Evolutionary conservation across 441 rosid genomes (phyloP).

Genomic region (Pelargonium exstipulatum): DNA sequence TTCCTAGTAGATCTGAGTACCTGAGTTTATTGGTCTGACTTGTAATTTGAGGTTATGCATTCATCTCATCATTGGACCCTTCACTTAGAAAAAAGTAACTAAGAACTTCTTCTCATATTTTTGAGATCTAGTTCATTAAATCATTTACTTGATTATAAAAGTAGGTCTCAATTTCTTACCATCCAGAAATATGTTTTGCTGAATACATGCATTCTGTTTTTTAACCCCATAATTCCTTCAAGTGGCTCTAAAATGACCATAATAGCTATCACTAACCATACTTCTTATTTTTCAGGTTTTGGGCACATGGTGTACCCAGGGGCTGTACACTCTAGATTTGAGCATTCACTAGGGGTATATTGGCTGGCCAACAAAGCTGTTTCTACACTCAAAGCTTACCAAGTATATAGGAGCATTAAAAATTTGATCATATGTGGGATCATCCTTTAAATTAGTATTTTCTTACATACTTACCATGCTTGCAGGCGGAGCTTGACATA

Average conservation of each 20-base stretch:
- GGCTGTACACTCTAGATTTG: slow-evolving; percentile 75
- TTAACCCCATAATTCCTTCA: no score
- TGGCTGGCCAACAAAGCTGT: slow-evolving; percentile 54
- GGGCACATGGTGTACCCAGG: slow-evolving; percentile 62
- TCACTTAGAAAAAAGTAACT: no score
- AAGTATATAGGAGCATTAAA: slow-evolving; percentile 39
- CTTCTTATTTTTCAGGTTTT: slow-evolving; percentile 35
- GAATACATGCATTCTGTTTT: no score
- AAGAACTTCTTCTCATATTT: no score
- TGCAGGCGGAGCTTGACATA: slow-evolving; percentile 55
- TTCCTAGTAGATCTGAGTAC: background rate
- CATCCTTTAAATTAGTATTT: slow-evolving; percentile 5
- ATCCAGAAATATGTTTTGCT: no score
- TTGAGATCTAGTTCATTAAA: no score
- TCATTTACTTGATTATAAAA: no score
- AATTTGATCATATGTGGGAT: slow-evolving; percentile 14
- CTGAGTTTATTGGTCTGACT: background rate
- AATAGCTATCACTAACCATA: background rate
- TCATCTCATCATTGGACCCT: no score
- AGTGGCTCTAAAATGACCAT: background rate
- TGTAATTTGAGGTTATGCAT: background rate
- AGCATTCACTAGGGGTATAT: slow-evolving; percentile 68
- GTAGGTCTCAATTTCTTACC: no score
- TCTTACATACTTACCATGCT: slow-evolving; percentile 15
- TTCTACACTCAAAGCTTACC: slow-evolving; percentile 39